Conservation (phyloP, 2,329 filamentous ascomycete species). For the Fusarium siculi region DNA sequence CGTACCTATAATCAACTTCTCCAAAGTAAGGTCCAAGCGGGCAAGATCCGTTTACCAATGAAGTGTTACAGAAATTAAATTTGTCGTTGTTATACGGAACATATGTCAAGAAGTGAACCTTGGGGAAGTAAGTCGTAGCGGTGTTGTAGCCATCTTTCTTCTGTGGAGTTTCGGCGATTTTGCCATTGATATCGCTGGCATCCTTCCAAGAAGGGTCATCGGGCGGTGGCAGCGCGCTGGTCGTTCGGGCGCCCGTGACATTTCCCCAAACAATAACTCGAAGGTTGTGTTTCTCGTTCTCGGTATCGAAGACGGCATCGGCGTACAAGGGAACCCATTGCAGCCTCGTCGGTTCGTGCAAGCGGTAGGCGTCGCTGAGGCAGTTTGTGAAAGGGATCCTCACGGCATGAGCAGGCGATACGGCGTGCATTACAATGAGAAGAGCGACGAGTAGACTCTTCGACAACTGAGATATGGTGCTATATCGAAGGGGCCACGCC, state of each 20-base stretch:
- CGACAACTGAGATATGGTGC: slow-evolving; percentile 28
- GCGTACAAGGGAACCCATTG: slow-evolving; percentile 84
- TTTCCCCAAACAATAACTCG: slow-evolving; percentile 89
- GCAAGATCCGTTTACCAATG: slow-evolving; percentile 71
- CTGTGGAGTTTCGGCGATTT: slow-evolving; percentile 75
- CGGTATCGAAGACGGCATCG: slow-evolving; percentile 77
- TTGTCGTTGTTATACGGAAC: slow-evolving; percentile 65
- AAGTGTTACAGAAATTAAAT: slow-evolving; percentile 73
- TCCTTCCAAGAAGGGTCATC: slow-evolving; percentile 72
- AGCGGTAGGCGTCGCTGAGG: slow-evolving; percentile 70
- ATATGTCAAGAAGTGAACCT: slow-evolving; percentile 81
- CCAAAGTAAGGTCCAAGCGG: slow-evolving; percentile 80
- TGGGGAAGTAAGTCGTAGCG: slow-evolving; percentile 78
- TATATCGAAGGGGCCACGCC: slow-evolving; percentile 29
- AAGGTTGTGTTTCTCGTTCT: slow-evolving; percentile 70
- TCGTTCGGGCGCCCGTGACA: slow-evolving; percentile 77
- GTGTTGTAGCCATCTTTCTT: slow-evolving; percentile 56
- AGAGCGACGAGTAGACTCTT: slow-evolving; percentile 49
- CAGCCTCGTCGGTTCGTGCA: slow-evolving; percentile 67
- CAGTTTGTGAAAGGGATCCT: slow-evolving; percentile 88
- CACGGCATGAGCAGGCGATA: slow-evolving; percentile 66
- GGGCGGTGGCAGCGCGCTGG: slow-evolving; percentile 67
- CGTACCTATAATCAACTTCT: slow-evolving; percentile 50
- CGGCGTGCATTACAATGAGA: slow-evolving; percentile 52
- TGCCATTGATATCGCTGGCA: slow-evolving; percentile 71